A percentile compares a stretch with the other conserved stretches of the same genome.
Evolutionary conservation across 2,329 filamentous ascomycete species (phyloP).

Genomic region (Myrmaecium sp.): DNA sequence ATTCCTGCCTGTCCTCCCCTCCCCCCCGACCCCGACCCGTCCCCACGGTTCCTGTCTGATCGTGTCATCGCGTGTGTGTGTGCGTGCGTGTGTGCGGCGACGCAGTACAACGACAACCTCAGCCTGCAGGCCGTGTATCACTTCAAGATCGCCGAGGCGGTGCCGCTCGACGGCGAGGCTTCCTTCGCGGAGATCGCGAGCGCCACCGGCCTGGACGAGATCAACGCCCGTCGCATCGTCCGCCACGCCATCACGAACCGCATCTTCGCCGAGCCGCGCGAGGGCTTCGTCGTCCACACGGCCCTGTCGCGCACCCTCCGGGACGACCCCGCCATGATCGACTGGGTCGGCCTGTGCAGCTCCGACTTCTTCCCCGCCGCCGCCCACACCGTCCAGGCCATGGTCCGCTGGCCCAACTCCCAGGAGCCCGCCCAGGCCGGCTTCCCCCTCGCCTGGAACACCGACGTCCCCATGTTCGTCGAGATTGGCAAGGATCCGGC

Average conservation of each 20-base stretch:
- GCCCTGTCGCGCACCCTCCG: slow-evolving; percentile 7
- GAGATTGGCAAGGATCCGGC: slow-evolving; percentile 5
- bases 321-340: slow-evolving; percentile 6
- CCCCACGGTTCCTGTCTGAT: not conserved
- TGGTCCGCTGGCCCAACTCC: slow-evolving; percentile 5
- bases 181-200: slow-evolving; percentile 5
- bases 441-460: slow-evolving; percentile 3
- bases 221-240: slow-evolving; percentile 18
- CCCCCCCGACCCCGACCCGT: too few relatives aligned
- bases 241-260: slow-evolving; percentile 24
- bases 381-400: slow-evolving; percentile 5
- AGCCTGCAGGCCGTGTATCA: slow-evolving; percentile 7
- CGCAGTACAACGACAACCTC: slow-evolving; percentile 7
- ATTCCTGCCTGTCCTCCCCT: too few relatives aligned
- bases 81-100: not conserved
- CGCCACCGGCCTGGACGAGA: slow-evolving; percentile 3
- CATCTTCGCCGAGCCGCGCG: slow-evolving; percentile 23
- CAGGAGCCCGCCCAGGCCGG: slow-evolving; percentile 6
- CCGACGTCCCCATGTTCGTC: slow-evolving; percentile 7
- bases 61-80: not conserved
- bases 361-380: slow-evolving; percentile 7
- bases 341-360: slow-evolving; percentile 6
- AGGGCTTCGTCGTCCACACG: slow-evolving; percentile 25
- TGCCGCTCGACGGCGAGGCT: slow-evolving; percentile 5
- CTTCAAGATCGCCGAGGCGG: slow-evolving; percentile 6